Evolutionary conservation across 108 stramenopile genomes (phyloP).

Genomic region (Schizochytrium sp.): DNA sequence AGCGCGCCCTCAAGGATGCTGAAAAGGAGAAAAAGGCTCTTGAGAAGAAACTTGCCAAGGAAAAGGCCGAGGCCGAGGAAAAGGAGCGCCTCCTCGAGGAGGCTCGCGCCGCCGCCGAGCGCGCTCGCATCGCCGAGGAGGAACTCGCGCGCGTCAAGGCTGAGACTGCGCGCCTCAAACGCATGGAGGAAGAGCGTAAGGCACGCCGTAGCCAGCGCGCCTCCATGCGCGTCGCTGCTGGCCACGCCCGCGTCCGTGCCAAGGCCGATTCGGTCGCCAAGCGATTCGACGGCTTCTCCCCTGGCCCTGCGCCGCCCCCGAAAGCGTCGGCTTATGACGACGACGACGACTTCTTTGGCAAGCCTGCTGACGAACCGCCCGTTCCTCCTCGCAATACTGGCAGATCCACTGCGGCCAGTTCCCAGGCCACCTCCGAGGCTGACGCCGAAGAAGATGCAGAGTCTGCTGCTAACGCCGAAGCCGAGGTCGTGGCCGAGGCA

Average conservation of each 20-base stretch:
- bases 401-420: background rate
- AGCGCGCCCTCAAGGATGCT: background rate
- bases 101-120: background rate
- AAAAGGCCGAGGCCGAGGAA: background rate
- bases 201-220: background rate
- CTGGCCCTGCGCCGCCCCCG: background rate
- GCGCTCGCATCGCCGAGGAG: background rate
- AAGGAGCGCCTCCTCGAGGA: background rate
- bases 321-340: background rate
- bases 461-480: background rate
- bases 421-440: background rate
- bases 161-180: background rate
- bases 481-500: background rate
- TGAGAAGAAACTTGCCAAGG: background rate
- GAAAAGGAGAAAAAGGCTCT: background rate
- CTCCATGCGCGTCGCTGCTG: background rate
- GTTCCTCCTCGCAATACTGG: background rate
- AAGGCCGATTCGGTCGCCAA: background rate
- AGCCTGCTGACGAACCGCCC: background rate
- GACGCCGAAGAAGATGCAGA: background rate
- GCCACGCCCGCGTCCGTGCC: background rate
- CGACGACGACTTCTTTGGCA: background rate
- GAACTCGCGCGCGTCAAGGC: slow-evolving; percentile 11
- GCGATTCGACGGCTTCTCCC: background rate
- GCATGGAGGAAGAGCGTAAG: background rate